Evolutionary conservation across 2,329 filamentous ascomycete genomes (phyloP).

Genomic region (Colletotrichum lindemuthianum): DNA sequence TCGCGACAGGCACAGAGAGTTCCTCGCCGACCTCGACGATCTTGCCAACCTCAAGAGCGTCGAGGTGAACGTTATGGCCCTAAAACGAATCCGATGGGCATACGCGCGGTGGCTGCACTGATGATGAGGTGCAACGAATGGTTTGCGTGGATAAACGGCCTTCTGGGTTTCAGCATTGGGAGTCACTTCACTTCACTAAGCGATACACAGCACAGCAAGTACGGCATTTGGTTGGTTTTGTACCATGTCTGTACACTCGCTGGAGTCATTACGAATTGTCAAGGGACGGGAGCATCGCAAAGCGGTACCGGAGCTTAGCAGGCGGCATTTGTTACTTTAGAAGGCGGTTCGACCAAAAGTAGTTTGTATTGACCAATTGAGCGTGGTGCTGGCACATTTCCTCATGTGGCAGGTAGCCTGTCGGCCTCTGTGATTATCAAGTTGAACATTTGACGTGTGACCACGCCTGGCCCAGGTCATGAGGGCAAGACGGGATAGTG

Average conservation of each 20-base stretch:
- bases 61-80: conserved; percentile 78
- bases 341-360: conserved; percentile 24
- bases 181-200: conserved; percentile 1
- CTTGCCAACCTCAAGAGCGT: conserved; percentile 85
- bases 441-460: conserved; percentile 15
- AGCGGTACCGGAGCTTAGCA: conserved; percentile 33
- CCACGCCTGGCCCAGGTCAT: conserved; percentile 14
- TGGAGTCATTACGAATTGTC: conserved; percentile 31
- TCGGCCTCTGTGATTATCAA: conserved; percentile 12
- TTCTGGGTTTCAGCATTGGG: conserved; percentile 30
- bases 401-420: neutral
- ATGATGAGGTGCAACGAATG: conserved; percentile 21
- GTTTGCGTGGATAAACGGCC: conserved; percentile 33
- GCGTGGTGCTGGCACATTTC: neutral
- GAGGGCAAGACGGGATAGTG: conserved; percentile 19
- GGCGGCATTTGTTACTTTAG: conserved; percentile 33
- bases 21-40: conserved; percentile 88
- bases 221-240: conserved; percentile 21
- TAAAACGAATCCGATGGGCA: conserved; percentile 89
- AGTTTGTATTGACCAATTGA: conserved; percentile 15
- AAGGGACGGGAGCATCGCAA: conserved; percentile 26
- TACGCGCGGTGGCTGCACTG: conserved; percentile 79
- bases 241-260: conserved; percentile 25
- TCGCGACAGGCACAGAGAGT: conserved; percentile 80
- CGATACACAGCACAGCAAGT: conserved; percentile 26